Evolutionary conservation across 371 early-diverging fungal species (phyloP), one percentile per base, ranked within the genome.

Genomic region (Nematocida parisii): DNA sequence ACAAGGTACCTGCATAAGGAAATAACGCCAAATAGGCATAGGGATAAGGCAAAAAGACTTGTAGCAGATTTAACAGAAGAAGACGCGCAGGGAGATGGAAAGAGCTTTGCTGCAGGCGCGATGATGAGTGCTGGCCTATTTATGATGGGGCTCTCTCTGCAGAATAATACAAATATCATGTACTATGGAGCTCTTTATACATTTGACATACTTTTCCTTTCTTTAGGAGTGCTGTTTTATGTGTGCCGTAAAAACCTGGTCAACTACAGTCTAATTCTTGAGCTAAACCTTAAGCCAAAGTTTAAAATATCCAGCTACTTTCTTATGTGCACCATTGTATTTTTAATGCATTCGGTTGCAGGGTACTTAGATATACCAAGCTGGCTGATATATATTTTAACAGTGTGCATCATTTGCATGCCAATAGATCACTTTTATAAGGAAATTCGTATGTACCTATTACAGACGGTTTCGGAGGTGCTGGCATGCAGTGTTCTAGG

Each of bases 181-280:
- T 58, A 57, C 27, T 70, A 77, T 68, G 22, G 45, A 13, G 7
- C 52, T 40, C 67, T 84, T 40, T 54, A 61, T 24, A 18, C 44
- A 27, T 9, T 73, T 71, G 45, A 81, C 33, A 20, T 70, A 5
- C 70, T 81, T 9, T 73, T 72, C 42, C 15, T 84, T 27, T 52
- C 83, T 40, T 85, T 87, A 80, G 85, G 87, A 4, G n/a, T 83
- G 27, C 77, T 83, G 56, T 46, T 83, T 13, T 72, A 74, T 39
- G 13, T 84, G 39, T 86, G 84, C 72, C 67, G 85, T 58, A 82
- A 55, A 42, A 73, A 66, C 50, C 52, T 72, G 47, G 84, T 87
- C n/a, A 87, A 86, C 71, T 86, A 86, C 67, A 86, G 72, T 24
- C 71, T 84, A 55, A 87, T 87, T 27, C 83, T 87, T 54, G 84